These are phyloP conservation scores for Irpex sp. DNA, from an alignment of 1,284 basidiomycete species.

Conservation along the genomic window DNA sequence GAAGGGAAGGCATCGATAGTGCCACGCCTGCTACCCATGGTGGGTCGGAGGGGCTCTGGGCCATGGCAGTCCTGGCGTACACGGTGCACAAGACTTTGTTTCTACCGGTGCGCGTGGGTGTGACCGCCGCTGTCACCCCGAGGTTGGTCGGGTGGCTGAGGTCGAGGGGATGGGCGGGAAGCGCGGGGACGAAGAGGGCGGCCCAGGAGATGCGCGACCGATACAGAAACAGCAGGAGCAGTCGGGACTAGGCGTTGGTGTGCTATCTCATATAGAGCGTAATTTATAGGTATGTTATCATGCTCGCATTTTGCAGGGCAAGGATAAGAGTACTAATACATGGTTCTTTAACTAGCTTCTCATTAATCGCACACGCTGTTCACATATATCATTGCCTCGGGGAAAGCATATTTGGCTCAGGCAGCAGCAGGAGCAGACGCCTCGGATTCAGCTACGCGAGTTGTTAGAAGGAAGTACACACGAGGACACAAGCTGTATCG, in stretches of 20 bases:
- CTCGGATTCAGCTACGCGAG: not conserved
- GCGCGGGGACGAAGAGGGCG: conserved; percentile 63
- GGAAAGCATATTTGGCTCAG: not conserved
- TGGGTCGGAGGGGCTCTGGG: conserved; percentile 76
- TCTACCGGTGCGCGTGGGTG: conserved; percentile 84
- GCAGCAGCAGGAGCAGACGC: conserved; percentile 2
- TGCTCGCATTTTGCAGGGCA: not conserved
- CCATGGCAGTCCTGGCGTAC: conserved; percentile 91
- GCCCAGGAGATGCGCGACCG: conserved; percentile 61
- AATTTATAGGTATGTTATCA: conserved; percentile 4
- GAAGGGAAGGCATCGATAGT: conserved; percentile 52
- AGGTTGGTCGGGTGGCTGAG: conserved; percentile 79
- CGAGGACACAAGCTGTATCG: not conserved
- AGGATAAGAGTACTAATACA: not conserved
- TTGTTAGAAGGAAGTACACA: not conserved
- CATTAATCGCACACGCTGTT: not conserved
- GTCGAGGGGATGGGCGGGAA: conserved; percentile 71
- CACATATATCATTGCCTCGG: not conserved
- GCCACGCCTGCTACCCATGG: conserved; percentile 22
- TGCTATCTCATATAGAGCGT: not conserved
- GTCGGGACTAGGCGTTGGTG: conserved; percentile 21
- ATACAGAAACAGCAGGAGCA: conserved; percentile 27
- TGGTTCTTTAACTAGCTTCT: not conserved
- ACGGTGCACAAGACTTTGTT: conserved; percentile 95
- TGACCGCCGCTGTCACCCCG: conserved; percentile 88